Evolutionary conservation across 75 land plant genomes (phyloP).

Genomic region (Sequoiadendron giganteum): DNA sequence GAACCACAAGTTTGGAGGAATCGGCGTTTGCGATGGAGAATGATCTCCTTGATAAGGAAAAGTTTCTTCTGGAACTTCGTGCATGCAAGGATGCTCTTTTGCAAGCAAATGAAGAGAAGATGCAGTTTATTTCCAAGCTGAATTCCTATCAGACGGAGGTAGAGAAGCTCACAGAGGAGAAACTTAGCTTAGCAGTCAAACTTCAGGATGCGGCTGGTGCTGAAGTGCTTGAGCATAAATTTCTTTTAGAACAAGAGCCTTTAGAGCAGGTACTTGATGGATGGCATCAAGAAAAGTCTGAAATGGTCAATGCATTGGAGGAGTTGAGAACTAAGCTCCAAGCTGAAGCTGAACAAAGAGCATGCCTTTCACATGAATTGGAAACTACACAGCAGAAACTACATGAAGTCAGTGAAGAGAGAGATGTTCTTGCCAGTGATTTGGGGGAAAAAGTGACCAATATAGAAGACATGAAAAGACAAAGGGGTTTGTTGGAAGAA

Average conservation of each 20-base stretch:
- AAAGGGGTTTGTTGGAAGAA: background rate
- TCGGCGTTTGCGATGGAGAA: background rate
- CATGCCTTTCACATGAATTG: background rate
- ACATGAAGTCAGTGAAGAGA: constrained; percentile 1
- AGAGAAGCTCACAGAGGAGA: background rate
- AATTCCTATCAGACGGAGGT: constrained; percentile 1
- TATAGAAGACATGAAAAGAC: background rate
- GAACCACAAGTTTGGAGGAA: constrained; percentile 1
- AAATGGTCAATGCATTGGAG: background rate
- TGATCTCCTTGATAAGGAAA: background rate
- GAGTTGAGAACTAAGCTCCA: constrained; percentile 3
- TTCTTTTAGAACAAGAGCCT: background rate
- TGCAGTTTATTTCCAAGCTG: background rate
- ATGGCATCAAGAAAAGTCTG: constrained; percentile 3
- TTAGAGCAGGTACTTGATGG: background rate
- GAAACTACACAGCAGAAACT: constrained; percentile 8
- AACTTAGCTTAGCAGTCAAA: background rate
- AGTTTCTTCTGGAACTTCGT: background rate
- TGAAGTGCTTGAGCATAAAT: background rate
- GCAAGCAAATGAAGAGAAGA: constrained; percentile 9
- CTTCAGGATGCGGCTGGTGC: background rate
- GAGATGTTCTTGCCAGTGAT: background rate
- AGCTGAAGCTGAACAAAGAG: background rate
- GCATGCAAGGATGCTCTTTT: constrained; percentile 1
- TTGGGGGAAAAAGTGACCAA: background rate